A percentile compares a stretch with the other conserved stretches of the same genome.
These are phyloP conservation scores for Xylaria cubensis DNA, from an alignment of 495 filamentous ascomycete species.

Conservation along the genomic window DNA sequence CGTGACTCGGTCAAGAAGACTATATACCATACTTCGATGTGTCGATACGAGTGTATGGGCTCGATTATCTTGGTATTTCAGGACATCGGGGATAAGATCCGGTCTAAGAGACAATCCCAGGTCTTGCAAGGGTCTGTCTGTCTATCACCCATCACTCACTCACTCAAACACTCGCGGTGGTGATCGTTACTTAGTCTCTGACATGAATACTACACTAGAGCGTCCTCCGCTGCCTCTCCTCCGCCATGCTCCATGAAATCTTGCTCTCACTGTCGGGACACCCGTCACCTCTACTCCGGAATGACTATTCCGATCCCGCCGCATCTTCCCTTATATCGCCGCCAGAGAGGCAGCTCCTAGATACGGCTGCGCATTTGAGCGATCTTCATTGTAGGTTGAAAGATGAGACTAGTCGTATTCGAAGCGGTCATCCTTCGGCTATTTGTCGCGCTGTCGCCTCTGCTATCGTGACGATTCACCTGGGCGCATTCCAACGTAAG, in stretches of 20 bases:
- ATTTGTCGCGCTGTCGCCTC: conserved; percentile 90
- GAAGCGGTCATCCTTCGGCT: conserved; percentile 71
- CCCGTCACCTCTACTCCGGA: conserved; percentile 80
- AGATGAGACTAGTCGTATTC: conserved; percentile 66
- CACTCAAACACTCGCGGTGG: background rate
- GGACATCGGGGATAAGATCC: conserved; percentile 46
- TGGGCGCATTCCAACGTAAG: conserved; percentile 79
- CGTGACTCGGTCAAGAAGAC: background rate
- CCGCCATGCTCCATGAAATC: conserved; percentile 93
- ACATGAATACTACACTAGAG: conserved; percentile 10
- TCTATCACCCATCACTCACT: conserved; percentile 24
- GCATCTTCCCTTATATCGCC: conserved; percentile 64
- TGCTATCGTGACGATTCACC: conserved; percentile 73
- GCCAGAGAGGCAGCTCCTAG: conserved; percentile 81
- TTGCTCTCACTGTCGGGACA: conserved; percentile 93
- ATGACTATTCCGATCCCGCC: conserved; percentile 47
- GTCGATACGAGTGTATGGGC: conserved; percentile 58
- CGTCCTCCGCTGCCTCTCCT: conserved; percentile 10
- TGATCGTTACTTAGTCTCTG: background rate
- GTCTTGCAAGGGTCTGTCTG: conserved; percentile 36
- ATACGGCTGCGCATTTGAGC: conserved; percentile 75
- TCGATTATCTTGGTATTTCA: conserved; percentile 54
- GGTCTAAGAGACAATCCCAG: conserved; percentile 40
- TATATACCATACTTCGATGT: conserved; percentile 37
- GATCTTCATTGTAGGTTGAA: conserved; percentile 75